Evolutionary conservation across 208 protist genomes (phyloP), one percentile per base, ranked within the genome.

Genomic region (Trypanosoma scelopori): DNA sequence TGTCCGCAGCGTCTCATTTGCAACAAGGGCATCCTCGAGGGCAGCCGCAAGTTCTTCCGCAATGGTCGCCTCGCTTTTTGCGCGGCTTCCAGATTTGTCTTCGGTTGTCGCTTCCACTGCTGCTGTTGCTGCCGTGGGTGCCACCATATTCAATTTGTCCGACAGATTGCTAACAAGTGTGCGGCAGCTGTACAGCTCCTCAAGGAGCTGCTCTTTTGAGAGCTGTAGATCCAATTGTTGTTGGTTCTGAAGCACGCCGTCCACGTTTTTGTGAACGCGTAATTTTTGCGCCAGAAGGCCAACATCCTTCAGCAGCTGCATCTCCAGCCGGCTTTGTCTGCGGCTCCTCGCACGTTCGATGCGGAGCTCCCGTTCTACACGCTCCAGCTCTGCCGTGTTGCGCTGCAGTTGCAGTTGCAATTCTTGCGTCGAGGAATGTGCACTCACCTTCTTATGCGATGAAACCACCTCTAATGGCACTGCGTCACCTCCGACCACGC

Each of bases 291-390:
- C 78, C 1, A 91, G 51, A 39, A 46, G 50, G 5, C 49, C 45
- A 11, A 91, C 65, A 47, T 84, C 79, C 13, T 72, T 71, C 30
- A 88, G 58, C 48, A 91, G 51, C 46, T 78, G 72, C 22, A 69
- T 73, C 57, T 85, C 81, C 20, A 71, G 48, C 20, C 47, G 32
- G 16, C 58, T 43, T 62, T 85, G 71, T 23, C 71, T 73, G 39
- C 66, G 67, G 20, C 57, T 68, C 51, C 69, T 69, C 49, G 77
- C 74, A 13, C 76, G 67, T 69, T 84, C 77, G 0, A 15, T 25
- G 32, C 12, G 22, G 37, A 82, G 53, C 39, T 89, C 76, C 22
- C 58, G 47, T 42, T 76, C 69, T 22, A 83, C 43, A 11, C 71
- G 79, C 30, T 51, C 39, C 5, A 77, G 13, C 45, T 73, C 52